Conservation (phyloP, 192 early-diverging fungal species). For the Dimargaris cristalligena region DNA sequence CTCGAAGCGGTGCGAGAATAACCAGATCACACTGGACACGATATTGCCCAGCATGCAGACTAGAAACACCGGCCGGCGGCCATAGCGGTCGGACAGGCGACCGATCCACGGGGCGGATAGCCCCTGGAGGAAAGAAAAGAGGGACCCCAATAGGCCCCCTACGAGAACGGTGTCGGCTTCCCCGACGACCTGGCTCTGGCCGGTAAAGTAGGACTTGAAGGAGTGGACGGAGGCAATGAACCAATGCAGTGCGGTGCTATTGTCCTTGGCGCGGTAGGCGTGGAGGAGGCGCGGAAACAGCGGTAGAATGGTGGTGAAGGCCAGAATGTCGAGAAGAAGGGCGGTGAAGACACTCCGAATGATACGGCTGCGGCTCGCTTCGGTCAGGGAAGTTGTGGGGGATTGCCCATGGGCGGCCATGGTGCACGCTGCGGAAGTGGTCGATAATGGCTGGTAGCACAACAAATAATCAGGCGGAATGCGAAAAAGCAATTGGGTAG, state of each 20-base stretch:
- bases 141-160: slow-evolving; percentile 76
- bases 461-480: too few species aligned
- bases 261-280: slow-evolving; percentile 54
- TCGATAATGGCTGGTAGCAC: too few species aligned
- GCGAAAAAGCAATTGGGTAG: too few species aligned
- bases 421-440: too few species aligned
- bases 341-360: slow-evolving; percentile 59
- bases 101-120: slow-evolving; percentile 74
- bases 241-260: slow-evolving; percentile 14
- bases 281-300: slow-evolving; percentile 80
- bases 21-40: slow-evolving; percentile 77
- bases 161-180: slow-evolving; percentile 47
- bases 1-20: slow-evolving; percentile 66
- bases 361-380: too few species aligned
- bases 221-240: slow-evolving; percentile 20
- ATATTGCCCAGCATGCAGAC: slow-evolving; percentile 87
- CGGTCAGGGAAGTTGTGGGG: too few species aligned
- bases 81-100: slow-evolving; percentile 53
- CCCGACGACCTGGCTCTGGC: slow-evolving; percentile 19
- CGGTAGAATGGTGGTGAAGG: slow-evolving; percentile 95
- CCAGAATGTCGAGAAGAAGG: slow-evolving; percentile 84
- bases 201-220: slow-evolving; percentile 21
- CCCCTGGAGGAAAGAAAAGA: slow-evolving; percentile 92
- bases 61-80: slow-evolving; percentile 65
- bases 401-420: too few species aligned